Evolutionary conservation across 768 basidiomycete species (phyloP).

Genomic region (Tricholoma flavovirens): DNA sequence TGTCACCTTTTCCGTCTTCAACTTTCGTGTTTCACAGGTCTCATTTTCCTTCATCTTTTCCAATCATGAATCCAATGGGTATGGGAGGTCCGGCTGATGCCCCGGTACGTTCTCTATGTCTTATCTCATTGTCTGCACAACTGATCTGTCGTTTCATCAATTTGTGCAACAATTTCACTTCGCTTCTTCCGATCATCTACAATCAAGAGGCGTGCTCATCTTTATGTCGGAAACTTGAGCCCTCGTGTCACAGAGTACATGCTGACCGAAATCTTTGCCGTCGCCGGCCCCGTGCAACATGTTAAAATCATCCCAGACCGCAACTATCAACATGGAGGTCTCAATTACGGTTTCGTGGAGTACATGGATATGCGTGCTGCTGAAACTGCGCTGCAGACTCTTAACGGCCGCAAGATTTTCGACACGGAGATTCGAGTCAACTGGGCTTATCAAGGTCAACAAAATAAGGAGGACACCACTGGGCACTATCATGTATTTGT

Average conservation of each 20-base stretch:
- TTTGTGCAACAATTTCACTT: conserved; percentile 18
- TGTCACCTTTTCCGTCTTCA: conserved; percentile 1
- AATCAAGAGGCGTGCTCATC: conserved; percentile 82
- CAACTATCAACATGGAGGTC: conserved; percentile 98
- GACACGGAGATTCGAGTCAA: conserved; percentile 99
- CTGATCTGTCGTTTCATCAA: conserved; percentile 27
- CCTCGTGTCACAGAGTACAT: conserved; percentile 99
- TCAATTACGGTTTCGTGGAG: conserved; percentile 99
- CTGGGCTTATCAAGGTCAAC: conserved; percentile 98
- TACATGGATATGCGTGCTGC: conserved; percentile 98
- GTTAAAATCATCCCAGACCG: conserved; percentile 99
- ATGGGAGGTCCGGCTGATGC: conserved; percentile 70
- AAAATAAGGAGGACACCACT: conserved; percentile 98
- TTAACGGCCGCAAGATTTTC: conserved; percentile 99
- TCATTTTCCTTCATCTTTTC: conserved; percentile 49
- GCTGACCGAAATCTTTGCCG: conserved; percentile 96
- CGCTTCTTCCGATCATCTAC: conserved; percentile 16
- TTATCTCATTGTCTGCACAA: conserved; percentile 17
- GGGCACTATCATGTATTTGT: conserved; percentile 98
- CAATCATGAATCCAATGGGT: conserved; percentile 75
- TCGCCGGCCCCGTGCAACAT: conserved; percentile 94
- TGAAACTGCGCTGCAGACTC: conserved; percentile 96
- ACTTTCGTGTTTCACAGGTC: conserved; percentile 32
- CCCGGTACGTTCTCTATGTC: conserved; percentile 48
- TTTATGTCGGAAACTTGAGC: conserved; percentile 97